A percentile compares a stretch with the other conserved stretches of the same genome.
phyloP scores from a whole-genome alignment of 305 asterid species.

The Solanum aculeatissimum region DNA sequence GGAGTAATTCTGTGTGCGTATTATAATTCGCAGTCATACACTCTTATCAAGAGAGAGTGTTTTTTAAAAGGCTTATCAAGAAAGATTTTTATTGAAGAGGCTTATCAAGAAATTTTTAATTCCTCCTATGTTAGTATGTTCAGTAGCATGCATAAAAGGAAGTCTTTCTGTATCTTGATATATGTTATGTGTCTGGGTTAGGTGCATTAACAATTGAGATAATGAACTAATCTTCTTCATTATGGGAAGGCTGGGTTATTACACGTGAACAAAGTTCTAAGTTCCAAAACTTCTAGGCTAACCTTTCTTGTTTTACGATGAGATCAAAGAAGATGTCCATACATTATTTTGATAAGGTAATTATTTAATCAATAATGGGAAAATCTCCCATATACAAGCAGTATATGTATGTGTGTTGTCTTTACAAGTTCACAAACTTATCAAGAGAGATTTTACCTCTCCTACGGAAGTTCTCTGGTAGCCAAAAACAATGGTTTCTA shows the following conservation, averaged over 20 bases:
- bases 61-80: neutral
- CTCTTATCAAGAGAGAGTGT: neutral
- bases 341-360: neutral
- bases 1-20: neutral
- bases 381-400: neutral
- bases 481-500: neutral
- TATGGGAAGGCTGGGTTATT: neutral
- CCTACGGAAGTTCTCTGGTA: neutral
- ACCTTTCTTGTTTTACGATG: neutral
- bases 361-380: neutral
- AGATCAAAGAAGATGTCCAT: neutral
- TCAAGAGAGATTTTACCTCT: neutral
- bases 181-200: neutral
- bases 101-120: neutral
- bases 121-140: neutral
- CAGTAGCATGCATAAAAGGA: neutral
- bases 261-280: neutral
- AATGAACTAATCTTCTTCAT: neutral
- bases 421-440: neutral
- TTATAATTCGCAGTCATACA: neutral
- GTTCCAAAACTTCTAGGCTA: neutral
- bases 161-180: neutral
- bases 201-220: neutral
- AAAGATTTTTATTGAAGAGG: neutral
- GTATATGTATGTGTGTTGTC: neutral